Base-by-base conservation (phyloP, 768 basidiomycete genomes). In the Tephrocybe rancida region DNA sequence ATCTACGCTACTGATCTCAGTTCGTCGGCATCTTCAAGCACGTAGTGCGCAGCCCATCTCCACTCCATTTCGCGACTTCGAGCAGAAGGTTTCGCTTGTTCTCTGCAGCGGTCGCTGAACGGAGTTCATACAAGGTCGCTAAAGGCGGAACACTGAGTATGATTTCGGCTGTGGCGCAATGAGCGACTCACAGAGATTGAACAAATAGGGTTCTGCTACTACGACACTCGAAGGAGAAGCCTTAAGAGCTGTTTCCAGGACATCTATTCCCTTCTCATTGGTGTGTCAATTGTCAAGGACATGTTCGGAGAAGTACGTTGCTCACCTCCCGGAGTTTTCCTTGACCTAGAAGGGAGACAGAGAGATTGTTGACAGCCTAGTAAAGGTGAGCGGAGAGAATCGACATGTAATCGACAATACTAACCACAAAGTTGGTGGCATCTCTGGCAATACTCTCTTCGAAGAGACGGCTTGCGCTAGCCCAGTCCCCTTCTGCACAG, bases 41-140 rank as follows among this genome's bases (percentile, higher is more conserved):
- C 30, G 82, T 80, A 18, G 86, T 84, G 59, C 79, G 85, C 61
- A 93, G 67, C 0, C 91, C 92, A 67, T 94, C 91, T 7, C 91
- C 91, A 55, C 88, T 89, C 90, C 90, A 92, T 64, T 88, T 88
- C 13, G 90, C 86, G 0, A 90, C 89, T 55, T 91, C 85, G 13
- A 90, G 59, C 25, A 93, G 73, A 27, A 93, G 72, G 21, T 83
- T 81, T 38, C 84, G 82, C 67, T 93, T 94, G 69, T 88, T 91
- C 54, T 89, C 86, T 49, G 83, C 76, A 2, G 88, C 86, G 1
- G 82, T 80, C 1, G 83, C 76, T 2, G 90, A 89, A 24, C 85
- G 85, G 43, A 94, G 79, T 64, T 94, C 91, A 60, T 93, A 93
- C 24, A 94, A 69, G 1, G 92, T 93, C 1, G 91, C 91, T 92